Evolutionary conservation across 140 eudicot species (phyloP).

Genomic region (Erigeron philadelphicus): DNA sequence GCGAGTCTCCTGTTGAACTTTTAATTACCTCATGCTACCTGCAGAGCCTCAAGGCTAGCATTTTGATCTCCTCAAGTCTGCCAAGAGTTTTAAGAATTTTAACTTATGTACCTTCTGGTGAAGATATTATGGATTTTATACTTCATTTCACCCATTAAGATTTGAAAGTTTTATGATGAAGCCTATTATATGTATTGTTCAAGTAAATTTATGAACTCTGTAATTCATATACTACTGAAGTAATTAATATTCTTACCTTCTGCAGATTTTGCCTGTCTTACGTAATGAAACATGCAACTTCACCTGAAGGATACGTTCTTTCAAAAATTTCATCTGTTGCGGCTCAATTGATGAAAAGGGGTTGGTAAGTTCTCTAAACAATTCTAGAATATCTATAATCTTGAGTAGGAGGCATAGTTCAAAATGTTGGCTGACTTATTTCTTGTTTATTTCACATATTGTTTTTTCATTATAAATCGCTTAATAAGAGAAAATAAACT

Average conservation of each 20-base stretch:
- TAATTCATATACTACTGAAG: constrained; percentile 19
- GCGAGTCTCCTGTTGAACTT: not conserved
- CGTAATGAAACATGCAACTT: constrained; percentile 79
- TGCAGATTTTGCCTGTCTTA: constrained; percentile 75
- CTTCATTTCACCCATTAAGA: constrained; percentile 4
- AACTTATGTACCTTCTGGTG: constrained; percentile 1
- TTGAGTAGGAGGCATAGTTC: not conserved
- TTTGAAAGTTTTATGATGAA: constrained; percentile 8
- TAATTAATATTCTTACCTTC: constrained; percentile 19
- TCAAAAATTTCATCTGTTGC: constrained; percentile 89
- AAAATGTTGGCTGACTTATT: constrained; percentile 10
- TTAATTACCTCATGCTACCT: not conserved
- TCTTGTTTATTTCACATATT: not conserved
- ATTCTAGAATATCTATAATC: not conserved
- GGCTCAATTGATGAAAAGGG: constrained; percentile 94
- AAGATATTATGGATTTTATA: constrained; percentile 3
- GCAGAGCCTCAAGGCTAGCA: constrained; percentile 2
- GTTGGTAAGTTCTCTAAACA: constrained; percentile 61
- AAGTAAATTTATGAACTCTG: constrained; percentile 12
- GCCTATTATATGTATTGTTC: constrained; percentile 1
- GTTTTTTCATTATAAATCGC: not conserved
- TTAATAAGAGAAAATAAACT: constrained; percentile 22
- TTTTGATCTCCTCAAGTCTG: constrained; percentile 15
- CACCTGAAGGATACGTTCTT: constrained; percentile 81
- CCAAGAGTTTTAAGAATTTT: not conserved